Conservation (phyloP, 768 basidiomycete genomes). For the Lyophyllum decastes region DNA sequence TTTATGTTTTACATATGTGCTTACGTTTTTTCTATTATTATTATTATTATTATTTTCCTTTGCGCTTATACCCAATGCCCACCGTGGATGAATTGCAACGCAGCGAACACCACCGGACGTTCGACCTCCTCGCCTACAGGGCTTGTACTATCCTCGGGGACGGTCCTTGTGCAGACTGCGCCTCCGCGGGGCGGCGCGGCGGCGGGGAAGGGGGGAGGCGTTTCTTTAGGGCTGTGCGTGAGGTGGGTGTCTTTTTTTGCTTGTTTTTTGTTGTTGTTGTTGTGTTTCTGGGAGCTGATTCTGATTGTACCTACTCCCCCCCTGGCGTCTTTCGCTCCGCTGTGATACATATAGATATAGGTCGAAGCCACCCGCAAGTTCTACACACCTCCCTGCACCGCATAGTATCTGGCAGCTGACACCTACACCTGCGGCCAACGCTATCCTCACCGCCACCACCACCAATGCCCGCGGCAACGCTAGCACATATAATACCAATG, state of each 20-base stretch:
- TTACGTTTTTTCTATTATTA: too few species aligned
- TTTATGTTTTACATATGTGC: too few species aligned
- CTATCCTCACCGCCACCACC: too few species aligned
- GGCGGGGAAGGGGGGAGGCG: conserved; percentile 74
- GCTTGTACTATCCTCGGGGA: conserved; percentile 83
- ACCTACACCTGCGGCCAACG: conserved; percentile 30
- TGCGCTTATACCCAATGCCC: too few species aligned
- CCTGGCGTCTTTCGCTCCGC: too few species aligned
- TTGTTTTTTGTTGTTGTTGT: not conserved
- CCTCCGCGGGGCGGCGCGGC: conserved; percentile 65
- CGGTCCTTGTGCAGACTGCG: conserved; percentile 87
- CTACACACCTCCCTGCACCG: conserved; percentile 79
- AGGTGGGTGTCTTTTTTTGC: conserved; percentile 47
- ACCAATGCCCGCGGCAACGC: too few species aligned
- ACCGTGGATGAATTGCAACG: not conserved
- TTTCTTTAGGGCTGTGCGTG: conserved; percentile 81
- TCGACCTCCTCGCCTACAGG: conserved; percentile 91
- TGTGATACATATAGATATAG: too few species aligned
- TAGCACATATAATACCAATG: too few species aligned
- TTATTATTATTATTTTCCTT: too few species aligned
- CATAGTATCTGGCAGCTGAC: conserved; percentile 91
- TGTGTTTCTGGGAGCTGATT: not conserved
- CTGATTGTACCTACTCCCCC: too few species aligned
- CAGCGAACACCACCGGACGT: conserved; percentile 58
- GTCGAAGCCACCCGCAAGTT: conserved; percentile 85